Evolutionary conservation across 805 yeast species (phyloP), one percentile per base, ranked within the genome.

Genomic region (Barnettozyma wickerhamii): DNA sequence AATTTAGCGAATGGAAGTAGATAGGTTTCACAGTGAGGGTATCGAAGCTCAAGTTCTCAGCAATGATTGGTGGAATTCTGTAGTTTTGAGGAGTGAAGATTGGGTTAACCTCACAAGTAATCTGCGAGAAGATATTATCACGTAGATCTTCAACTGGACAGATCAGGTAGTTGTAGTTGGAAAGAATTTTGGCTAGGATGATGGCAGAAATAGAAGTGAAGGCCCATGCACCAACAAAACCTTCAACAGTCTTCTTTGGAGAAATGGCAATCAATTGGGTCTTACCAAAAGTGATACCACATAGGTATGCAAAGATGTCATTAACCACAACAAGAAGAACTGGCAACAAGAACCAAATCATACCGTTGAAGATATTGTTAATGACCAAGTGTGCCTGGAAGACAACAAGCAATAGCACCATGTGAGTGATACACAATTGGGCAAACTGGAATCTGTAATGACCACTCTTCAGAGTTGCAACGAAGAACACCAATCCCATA

Each of bases 201-300:
- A 87, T 64, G 1, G 91, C 87, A 47, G 85, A 79, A 27, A 84
- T 47, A 6, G 86, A 81, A 9, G 99, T 93, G 58, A 93, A 91
- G 35, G 88, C 64, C 99, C 99, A 93, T 14, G 98, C 99, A 38
- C 99, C 99, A 37, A 91, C 66, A 56, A 93, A 93, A 3, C 99
- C 99, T 67, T 93, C 99, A 28, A 91, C 89, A 4, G 99, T 93
- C 66, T 93, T 93, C 65, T 93, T 93, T 42, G 99, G 99, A 10
- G 96, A 87, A 48, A 93, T 88, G 38, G 84, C 88, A 52, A 93
- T 87, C 55, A 93, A 76, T 58, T 87, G 96, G 29, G 97, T 91
- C 48, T 74, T 78, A 41, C 99, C 99, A 66, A 93, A 88, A 2
- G 98, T 86, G 50, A 93, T 93, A 34, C 99, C 99, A 66, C 98